Conservation (phyloP, 441 rosid genomes). For the Breynia disticha region DNA sequence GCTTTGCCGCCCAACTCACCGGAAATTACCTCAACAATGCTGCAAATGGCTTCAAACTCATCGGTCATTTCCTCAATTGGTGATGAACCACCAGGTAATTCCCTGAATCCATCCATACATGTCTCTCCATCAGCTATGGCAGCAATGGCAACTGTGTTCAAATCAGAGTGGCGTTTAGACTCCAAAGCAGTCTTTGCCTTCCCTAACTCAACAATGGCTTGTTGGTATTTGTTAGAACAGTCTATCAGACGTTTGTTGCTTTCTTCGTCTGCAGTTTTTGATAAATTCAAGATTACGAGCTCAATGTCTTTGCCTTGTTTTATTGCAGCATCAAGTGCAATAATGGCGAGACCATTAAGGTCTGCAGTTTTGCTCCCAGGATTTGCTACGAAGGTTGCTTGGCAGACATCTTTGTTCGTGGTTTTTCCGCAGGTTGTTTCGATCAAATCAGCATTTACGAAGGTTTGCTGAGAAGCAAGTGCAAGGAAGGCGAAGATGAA, state of each 20-base stretch:
- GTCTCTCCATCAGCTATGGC: constrained; percentile 14
- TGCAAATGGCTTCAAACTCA: constrained; percentile 9
- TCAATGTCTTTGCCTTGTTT: not conserved
- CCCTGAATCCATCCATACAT: constrained; percentile 16
- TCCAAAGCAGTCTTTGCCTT: constrained; percentile 13
- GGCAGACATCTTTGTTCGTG: constrained; percentile 10
- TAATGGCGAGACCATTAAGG: constrained; percentile 8
- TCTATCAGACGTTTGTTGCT: constrained; percentile 19
- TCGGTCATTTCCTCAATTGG: constrained; percentile 5
- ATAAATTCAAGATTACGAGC: not conserved
- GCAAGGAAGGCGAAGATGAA: too few species aligned
- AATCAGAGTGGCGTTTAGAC: constrained; percentile 4
- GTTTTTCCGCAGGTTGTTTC: constrained; percentile 12
- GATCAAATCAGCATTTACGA: constrained; percentile 7
- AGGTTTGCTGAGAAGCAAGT: too few species aligned
- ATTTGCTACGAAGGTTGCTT: constrained; percentile 3
- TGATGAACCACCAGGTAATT: not conserved
- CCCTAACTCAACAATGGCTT: constrained; percentile 19
- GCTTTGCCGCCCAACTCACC: too few species aligned
- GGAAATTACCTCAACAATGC: constrained; percentile 6
- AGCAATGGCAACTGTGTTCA: constrained; percentile 7
- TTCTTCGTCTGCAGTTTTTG: not conserved
- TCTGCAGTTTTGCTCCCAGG: not conserved
- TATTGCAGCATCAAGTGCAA: constrained; percentile 3
- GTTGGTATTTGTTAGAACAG: constrained; percentile 21